Base-by-base conservation (phyloP, 73 alveolate genomes). In the Breviolum minutum region DNA sequence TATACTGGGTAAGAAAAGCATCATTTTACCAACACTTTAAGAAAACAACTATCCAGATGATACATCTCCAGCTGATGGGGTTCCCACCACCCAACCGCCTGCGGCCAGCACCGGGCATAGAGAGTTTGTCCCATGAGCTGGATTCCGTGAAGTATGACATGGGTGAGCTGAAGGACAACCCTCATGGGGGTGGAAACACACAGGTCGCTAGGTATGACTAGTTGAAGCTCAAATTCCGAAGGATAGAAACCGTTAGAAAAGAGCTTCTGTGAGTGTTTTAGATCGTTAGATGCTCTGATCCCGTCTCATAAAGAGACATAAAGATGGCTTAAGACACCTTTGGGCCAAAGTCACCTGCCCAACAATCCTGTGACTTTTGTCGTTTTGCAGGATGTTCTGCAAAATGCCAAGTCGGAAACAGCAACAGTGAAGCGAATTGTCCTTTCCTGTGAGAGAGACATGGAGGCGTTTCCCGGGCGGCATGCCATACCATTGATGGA, bases 341-440 rank as follows among this genome's bases (percentile, higher is more conserved):
- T 69, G 20, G 20, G 20, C 27, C 79, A 69, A 69, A 19, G 79
- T 69, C 26, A 40, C 54, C 54, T 40, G 54, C 54, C 54, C 54
- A 40, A 40, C 54, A 40, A 40, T 40, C 5, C 54, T 40, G 54
- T 40, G 54, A 40, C 5, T 40, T 40, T 3, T 0, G 54, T 7
- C 5, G 81, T 26, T 29, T 26, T 29, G 62, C 76, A 94, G 99
- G 99, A 94, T 73, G 77, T 94, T 16, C 99, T 94, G 85, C 85
- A 80, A 11, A 74, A 84, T 6, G 83, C 99, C 85, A 76, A 79
- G 93, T 14, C 69, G 62, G 99, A 94, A 60, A 77, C 99, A 29
- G 66, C 99, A 30, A 92, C 77, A 24, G 99, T 94, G 63, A 94
- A 94, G 99, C 99, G 99, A n/a, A 94, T 94, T 60, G 99, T 94